A percentile compares a stretch with the other conserved stretches of the same genome.
Conservation (phyloP, 495 filamentous ascomycete genomes). For the Thermothielavioides terrestris region DNA sequence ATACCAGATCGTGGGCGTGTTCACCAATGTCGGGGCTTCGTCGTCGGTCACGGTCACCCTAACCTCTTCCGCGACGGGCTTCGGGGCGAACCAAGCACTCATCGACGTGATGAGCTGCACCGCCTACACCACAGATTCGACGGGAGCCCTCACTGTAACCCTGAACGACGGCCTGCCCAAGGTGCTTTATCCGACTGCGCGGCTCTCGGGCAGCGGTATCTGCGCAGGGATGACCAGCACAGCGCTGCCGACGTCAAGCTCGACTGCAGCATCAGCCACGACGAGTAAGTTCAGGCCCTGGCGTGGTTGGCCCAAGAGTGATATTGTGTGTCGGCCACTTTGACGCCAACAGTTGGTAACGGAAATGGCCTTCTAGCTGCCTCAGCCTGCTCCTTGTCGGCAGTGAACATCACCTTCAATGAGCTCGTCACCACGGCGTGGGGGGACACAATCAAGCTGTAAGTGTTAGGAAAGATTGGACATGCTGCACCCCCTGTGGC, state of each 20-base stretch:
- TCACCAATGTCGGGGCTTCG: slow-evolving; percentile 51
- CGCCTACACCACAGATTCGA: slow-evolving; percentile 31
- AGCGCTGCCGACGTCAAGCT: background rate
- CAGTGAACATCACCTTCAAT: slow-evolving; percentile 52
- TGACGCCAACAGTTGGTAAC: too few species aligned
- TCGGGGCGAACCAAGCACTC: slow-evolving; percentile 31
- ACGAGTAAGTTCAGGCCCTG: background rate
- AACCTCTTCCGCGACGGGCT: slow-evolving; percentile 27
- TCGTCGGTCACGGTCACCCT: slow-evolving; percentile 41
- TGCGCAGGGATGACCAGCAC: slow-evolving; percentile 24
- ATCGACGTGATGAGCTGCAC: slow-evolving; percentile 46
- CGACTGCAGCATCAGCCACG: background rate
- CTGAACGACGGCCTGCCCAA: slow-evolving; percentile 45
- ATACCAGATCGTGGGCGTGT: slow-evolving; percentile 49
- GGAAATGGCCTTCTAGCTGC: background rate
- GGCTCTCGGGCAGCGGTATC: slow-evolving; percentile 32
- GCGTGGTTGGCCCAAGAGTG: too few species aligned
- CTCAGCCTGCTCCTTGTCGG: slow-evolving; percentile 31
- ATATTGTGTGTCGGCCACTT: too few species aligned
- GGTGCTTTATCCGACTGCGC: slow-evolving; percentile 37
- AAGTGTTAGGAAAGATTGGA: background rate
- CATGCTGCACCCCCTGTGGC: background rate
- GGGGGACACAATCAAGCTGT: slow-evolving; percentile 52
- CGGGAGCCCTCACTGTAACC: slow-evolving; percentile 37
- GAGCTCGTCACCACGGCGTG: slow-evolving; percentile 44